These are phyloP conservation scores for Boletus edulis DNA, from an alignment of 768 basidiomycete species.

Conservation along the genomic window DNA sequence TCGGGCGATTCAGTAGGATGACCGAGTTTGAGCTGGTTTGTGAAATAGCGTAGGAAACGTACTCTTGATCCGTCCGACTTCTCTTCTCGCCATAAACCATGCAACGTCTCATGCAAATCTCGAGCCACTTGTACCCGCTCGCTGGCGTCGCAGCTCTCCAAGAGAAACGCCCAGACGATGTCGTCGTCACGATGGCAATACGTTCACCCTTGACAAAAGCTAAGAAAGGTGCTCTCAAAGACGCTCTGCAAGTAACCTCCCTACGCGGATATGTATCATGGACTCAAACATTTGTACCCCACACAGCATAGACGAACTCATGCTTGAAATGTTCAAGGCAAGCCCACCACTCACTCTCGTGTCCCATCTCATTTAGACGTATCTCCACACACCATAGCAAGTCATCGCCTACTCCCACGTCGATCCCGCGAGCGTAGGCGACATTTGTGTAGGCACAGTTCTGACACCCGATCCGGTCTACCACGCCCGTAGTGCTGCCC, in stretches of 20 bases:
- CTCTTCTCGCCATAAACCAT: slow-evolving; percentile 28
- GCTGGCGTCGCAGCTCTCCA: slow-evolving; percentile 52
- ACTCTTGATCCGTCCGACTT: too few species aligned
- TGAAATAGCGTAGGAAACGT: too few species aligned
- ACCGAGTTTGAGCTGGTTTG: too few species aligned
- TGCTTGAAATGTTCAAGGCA: slow-evolving; percentile 81
- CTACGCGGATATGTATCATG: not conserved
- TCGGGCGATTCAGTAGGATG: too few species aligned
- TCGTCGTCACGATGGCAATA: slow-evolving; percentile 80
- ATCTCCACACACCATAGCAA: slow-evolving; percentile 39
- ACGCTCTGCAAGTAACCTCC: slow-evolving; percentile 49
- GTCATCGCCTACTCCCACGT: slow-evolving; percentile 55
- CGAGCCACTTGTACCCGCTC: slow-evolving; percentile 51
- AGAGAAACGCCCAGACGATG: slow-evolving; percentile 66
- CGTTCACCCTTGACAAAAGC: slow-evolving; percentile 76
- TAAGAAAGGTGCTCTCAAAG: slow-evolving; percentile 72
- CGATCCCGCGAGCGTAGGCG: slow-evolving; percentile 64
- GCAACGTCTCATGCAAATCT: slow-evolving; percentile 67
- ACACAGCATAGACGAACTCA: slow-evolving; percentile 69
- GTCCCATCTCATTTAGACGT: not conserved
- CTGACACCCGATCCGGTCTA: slow-evolving; percentile 64
- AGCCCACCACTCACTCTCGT: not conserved
- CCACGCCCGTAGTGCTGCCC: slow-evolving; percentile 67
- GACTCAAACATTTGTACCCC: slow-evolving; percentile 9
- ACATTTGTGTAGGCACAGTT: slow-evolving; percentile 80